phyloP scores from a whole-genome alignment of 1,284 basidiomycete genomes.

The Papiliotrema laurentii region DNA sequence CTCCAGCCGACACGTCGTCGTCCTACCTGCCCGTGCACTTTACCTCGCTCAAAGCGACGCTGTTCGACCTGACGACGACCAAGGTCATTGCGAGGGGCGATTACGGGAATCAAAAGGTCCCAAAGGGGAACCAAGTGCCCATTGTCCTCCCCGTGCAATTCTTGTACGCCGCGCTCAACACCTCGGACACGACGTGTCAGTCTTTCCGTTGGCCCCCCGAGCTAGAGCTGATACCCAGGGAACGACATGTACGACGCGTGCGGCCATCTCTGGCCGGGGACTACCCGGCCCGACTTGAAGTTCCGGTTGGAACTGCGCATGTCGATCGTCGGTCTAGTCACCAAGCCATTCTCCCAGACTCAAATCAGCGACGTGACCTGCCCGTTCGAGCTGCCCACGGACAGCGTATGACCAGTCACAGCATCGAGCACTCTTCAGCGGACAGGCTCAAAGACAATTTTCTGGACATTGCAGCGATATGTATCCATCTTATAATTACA shows the following conservation, averaged over 20 bases:
- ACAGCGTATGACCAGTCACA: too few relatives aligned
- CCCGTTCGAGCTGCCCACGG: conserved; percentile 61
- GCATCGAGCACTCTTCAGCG: too few relatives aligned
- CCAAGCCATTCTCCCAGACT: conserved; percentile 55
- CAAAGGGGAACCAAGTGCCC: conserved; percentile 60
- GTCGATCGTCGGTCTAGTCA: conserved; percentile 65
- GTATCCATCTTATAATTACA: too few relatives aligned
- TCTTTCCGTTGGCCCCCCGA: conserved; percentile 6
- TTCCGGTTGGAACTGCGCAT: conserved; percentile 65
- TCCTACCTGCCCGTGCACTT: conserved; percentile 73
- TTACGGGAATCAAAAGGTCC: conserved; percentile 56
- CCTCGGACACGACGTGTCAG: conserved; percentile 73
- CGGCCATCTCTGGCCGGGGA: conserved; percentile 57
- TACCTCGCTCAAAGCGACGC: conserved; percentile 57
- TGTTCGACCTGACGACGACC: conserved; percentile 58
- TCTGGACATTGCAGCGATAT: neutral
- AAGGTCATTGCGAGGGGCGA: conserved; percentile 63
- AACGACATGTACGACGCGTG: conserved; percentile 73
- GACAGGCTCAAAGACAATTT: neutral
- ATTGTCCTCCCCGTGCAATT: conserved; percentile 72
- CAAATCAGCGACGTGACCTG: conserved; percentile 63
- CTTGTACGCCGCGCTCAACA: conserved; percentile 72
- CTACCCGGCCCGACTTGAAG: conserved; percentile 62
- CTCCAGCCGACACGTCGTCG: conserved; percentile 58
- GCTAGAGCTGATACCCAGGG: conserved; percentile 52